Evolutionary conservation across 2,329 filamentous ascomycete genomes (phyloP).

Genomic region (Nannizziopsis arthrosporioides): DNA sequence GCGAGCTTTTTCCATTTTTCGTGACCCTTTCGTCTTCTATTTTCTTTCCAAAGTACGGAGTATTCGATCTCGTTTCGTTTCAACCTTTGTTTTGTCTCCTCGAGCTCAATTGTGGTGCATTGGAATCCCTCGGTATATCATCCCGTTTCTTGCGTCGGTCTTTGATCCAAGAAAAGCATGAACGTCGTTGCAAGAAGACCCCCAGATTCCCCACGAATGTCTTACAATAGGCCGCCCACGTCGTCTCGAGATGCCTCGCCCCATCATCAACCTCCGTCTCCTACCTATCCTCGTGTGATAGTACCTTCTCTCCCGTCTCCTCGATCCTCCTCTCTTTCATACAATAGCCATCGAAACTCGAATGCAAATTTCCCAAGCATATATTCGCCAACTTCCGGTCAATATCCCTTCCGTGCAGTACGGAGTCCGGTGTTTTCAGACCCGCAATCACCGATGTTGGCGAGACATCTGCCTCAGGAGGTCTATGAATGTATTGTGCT

Average conservation of each 20-base stretch:
- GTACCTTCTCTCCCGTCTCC: slow-evolving; percentile 19
- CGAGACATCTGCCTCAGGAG: slow-evolving; percentile 41
- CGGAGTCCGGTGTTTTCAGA: slow-evolving; percentile 16
- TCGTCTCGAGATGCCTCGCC: slow-evolving; percentile 19
- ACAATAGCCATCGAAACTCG: slow-evolving; percentile 22
- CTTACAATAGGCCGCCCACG: slow-evolving; percentile 22
- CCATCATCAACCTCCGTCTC: slow-evolving; percentile 17
- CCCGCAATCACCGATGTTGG: slow-evolving; percentile 20
- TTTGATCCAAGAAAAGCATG: slow-evolving; percentile 20
- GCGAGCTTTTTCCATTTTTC: background rate
- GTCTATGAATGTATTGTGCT: slow-evolving; percentile 45
- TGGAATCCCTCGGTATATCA: background rate
- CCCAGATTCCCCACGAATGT: slow-evolving; percentile 23
- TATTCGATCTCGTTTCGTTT: no score
- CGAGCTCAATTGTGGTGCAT: background rate
- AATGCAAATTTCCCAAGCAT: slow-evolving; percentile 29
- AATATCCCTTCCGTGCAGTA: slow-evolving; percentile 26
- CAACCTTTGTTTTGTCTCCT: background rate
- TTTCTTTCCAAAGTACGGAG: no score
- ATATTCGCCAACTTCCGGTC: slow-evolving; percentile 30
- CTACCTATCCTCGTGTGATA: slow-evolving; percentile 16
- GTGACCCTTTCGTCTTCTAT: background rate
- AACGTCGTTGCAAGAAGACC: slow-evolving; percentile 32
- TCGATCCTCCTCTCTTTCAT: slow-evolving; percentile 17
- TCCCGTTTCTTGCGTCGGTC: background rate